Evolutionary conservation across 2,329 filamentous ascomycete species (phyloP), one percentile per base, ranked within the genome.

Genomic region (Dothideomycetes sp.): DNA sequence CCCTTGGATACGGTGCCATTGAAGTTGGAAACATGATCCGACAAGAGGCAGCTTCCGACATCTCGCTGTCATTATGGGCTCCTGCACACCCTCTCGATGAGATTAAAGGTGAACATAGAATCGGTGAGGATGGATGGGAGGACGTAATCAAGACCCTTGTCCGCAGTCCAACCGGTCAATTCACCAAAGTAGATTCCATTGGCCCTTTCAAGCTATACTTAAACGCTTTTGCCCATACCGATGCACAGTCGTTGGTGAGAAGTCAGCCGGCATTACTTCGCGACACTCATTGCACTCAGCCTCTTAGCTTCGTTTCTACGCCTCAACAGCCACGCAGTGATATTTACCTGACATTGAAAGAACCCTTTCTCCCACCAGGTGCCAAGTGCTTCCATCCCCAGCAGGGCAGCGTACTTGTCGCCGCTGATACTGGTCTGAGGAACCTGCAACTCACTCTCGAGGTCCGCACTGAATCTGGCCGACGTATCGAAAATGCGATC

Each of bases 241-340:
- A 96, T 51, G 78, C 86, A 1, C 86, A 94, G 48, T 68, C 65
- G 0, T 72, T 98, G 31, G 82, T 96, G 54, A 85, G 83, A 53
- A 78, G 81, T 35, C 94, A 86, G 3, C 91, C 91, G 0, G 96
- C 89, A 0, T 65, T 93, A 11, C 75, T 98, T 11, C 81, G 93
- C 37, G 80, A 82, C 37, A 75, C 96, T 44, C 72, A 72, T 42
- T 82, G 82, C 58, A 94, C 88, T 1, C 81, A 72, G 52, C 91
- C 91, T 57, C 88, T 96, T 59, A 91, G 88, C 2, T 96, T 98
- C 57, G 85, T 89, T 3, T 88, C 88, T 10, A 88, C 88, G 2
- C 89, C 91, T 0, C 87, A 82, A 0, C 88, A 86, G 56, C 72
- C 83, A 12, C 73, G 93, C 51, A 95, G 87, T 9, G 93, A 98